These are phyloP conservation scores for Erysimum cheiri DNA, from an alignment of 441 rosid species.

Conservation along the genomic window DNA sequence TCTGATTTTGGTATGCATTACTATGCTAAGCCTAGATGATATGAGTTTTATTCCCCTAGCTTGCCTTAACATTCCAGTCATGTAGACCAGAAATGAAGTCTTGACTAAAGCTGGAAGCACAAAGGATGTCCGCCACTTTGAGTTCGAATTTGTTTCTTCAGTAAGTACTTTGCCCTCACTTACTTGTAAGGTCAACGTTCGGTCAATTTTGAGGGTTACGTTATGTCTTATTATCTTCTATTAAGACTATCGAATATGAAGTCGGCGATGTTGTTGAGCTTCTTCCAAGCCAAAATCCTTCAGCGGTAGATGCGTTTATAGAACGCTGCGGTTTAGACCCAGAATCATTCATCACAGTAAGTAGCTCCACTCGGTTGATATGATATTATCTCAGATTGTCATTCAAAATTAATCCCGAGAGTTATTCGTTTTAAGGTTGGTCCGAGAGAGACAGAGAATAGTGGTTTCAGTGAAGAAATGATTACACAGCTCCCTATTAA, in stretches of 20 bases:
- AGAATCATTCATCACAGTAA: constrained; percentile 75
- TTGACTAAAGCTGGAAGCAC: constrained; percentile 67
- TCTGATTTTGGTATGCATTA: background rate
- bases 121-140: constrained; percentile 93
- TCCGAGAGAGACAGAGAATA: constrained; percentile 54
- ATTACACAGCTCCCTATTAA: constrained; percentile 58
- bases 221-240: constrained; percentile 21
- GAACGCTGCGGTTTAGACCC: constrained; percentile 78
- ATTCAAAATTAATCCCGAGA: constrained; percentile 19
- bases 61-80: constrained; percentile 33
- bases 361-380: constrained; percentile 31
- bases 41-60: background rate
- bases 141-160: constrained; percentile 74
- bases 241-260: constrained; percentile 66
- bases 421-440: constrained; percentile 58
- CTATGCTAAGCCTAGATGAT: constrained; percentile 6
- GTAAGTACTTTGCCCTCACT: constrained; percentile 55
- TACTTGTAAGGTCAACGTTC: constrained; percentile 11
- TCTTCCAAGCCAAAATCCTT: constrained; percentile 79
- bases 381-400: background rate
- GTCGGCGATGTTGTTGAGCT: constrained; percentile 92
- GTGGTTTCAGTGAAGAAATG: constrained; percentile 33
- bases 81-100: constrained; percentile 66
- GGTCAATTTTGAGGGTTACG: background rate
- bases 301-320: constrained; percentile 75